Base-by-base conservation (phyloP, 1,284 basidiomycete species). In the Naganishia cerealis region DNA sequence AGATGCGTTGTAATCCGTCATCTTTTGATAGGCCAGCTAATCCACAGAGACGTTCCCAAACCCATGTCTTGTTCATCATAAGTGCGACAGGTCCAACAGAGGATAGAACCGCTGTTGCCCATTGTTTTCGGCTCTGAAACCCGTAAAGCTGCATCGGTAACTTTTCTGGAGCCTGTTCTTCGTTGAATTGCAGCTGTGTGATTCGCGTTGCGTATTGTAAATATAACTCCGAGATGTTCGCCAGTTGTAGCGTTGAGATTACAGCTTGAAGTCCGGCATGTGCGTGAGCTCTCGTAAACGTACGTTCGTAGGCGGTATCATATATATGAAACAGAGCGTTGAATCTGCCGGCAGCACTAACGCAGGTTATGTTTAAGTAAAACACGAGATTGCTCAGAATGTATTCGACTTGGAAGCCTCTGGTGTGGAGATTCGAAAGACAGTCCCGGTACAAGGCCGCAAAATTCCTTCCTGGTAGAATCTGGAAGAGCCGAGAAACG, bases 281-380 rank as follows among this genome's bases (percentile, higher is more conserved):
- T 46, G 93, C 85, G 72, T 92, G 88, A 7, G 74, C 75, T 9
- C 84, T 81, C 75, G 88, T 90, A 21, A 74, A 73, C 29, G 72
- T 40, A 2, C 71, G 72, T 81, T 79, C 50, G 84, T 82, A 71
- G 82, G 87, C 57, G 6, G 87, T 85, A 76, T 94, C 91, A 67
- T 97, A 82, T 43, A 98, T 78, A 78, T 94, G 88, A 85, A 90
- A 94, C 74, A 95, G 91, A 1, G 92, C 86, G 0, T 87, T 88
- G n/a, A 90, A 85, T n/a, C 94, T 86, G 13, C 90, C 85, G 0
- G 86, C 85, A 1, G 91, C 89, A 75, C 88, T 90, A 21, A 87
- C 85, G 39, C 97, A 85, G 82, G 94, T 89, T 70, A 91, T 86
- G 77, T 97, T 97, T 29, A 88, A 87, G 36, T 94, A 82, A 70